Evolutionary conservation across 768 basidiomycete genomes (phyloP).

Genomic region (Hydnum rufescens): DNA sequence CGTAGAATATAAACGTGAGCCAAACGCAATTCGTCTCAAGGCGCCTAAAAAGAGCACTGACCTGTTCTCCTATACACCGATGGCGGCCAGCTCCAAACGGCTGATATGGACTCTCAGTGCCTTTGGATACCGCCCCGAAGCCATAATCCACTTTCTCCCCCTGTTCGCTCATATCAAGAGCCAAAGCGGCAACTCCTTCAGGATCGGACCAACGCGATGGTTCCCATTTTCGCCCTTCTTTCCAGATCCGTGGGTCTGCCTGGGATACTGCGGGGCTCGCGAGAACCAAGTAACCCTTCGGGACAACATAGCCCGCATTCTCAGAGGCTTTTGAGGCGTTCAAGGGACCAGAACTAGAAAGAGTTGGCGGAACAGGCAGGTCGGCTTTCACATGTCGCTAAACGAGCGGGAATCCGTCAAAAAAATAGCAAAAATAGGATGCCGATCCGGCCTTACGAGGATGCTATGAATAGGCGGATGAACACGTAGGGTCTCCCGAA

Average conservation of each 20-base stretch:
- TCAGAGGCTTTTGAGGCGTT: conserved; percentile 13
- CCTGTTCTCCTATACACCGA: conserved; percentile 85
- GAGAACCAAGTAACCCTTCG: conserved; percentile 75
- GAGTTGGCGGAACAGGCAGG: conserved; percentile 59
- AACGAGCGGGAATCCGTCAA: not conserved
- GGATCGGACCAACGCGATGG: conserved; percentile 73
- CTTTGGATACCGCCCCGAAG: conserved; percentile 88
- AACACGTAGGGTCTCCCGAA: conserved; percentile 81
- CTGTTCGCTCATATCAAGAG: conserved; percentile 51
- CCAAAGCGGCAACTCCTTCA: conserved; percentile 61
- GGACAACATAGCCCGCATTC: conserved; percentile 61
- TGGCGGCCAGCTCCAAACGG: conserved; percentile 96
- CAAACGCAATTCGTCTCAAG: not conserved
- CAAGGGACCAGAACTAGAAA: conserved; percentile 50
- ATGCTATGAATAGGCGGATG: conserved; percentile 95
- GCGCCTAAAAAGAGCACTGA: conserved; percentile 14
- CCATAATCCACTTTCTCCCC: conserved; percentile 88
- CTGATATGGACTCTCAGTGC: conserved; percentile 88
- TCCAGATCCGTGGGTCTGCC: conserved; percentile 72
- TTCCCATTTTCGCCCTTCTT: conserved; percentile 47
- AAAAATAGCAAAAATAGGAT: not conserved
- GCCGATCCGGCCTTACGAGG: conserved; percentile 21
- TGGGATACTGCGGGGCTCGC: conserved; percentile 79
- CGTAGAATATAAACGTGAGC: conserved; percentile 4
- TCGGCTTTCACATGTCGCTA: conserved; percentile 73